Evolutionary conservation across 2,329 filamentous ascomycete genomes (phyloP).

Genomic region (Fusarium sp.): DNA sequence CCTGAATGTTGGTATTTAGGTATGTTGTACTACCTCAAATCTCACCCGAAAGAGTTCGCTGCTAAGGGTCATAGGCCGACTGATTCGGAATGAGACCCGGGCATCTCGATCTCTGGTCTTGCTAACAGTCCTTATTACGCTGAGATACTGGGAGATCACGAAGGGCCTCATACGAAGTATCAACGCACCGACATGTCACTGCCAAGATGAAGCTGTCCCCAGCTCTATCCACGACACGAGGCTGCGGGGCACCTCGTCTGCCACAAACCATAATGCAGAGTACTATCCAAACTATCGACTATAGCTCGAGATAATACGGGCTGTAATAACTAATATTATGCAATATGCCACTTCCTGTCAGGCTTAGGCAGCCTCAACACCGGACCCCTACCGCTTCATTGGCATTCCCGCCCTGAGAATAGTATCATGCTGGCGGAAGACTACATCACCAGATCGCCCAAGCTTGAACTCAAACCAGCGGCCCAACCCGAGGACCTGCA

Average conservation of each 20-base stretch:
- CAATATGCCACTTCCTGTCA: background rate
- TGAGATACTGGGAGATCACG: background rate
- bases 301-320: background rate
- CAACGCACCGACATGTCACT: constrained; percentile 12
- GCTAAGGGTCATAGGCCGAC: background rate
- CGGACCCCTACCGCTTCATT: background rate
- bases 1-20: background rate
- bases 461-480: constrained; percentile 3
- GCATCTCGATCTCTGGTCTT: background rate
- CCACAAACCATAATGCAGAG: background rate
- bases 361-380: background rate
- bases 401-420: background rate
- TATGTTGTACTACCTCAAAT: constrained; percentile 4
- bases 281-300: background rate
- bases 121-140: background rate
- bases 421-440: background rate
- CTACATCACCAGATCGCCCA: background rate
- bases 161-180: background rate
- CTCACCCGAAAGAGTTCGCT: background rate
- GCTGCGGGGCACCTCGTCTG: no score
- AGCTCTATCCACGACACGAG: background rate
- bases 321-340: no score
- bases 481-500: constrained; percentile 43
- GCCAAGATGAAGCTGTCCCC: background rate
- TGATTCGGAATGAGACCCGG: constrained; percentile 2